Base-by-base conservation (phyloP, 2,329 filamentous ascomycete genomes). In the Pseudocercospora pini-densiflorae region DNA sequence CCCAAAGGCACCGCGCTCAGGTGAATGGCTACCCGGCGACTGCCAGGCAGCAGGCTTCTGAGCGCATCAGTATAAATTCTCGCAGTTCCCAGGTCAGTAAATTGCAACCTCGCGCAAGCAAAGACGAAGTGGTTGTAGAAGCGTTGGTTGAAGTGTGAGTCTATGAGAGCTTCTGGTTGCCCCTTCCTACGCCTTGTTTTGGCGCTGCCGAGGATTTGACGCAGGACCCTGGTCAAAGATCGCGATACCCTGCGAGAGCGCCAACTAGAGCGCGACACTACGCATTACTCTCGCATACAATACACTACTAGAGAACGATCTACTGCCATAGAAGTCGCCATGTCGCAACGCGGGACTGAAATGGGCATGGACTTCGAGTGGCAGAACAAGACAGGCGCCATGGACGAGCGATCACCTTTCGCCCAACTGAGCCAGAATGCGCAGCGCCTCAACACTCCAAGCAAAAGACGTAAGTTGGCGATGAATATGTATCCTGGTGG, bases 321-420 rank as follows among this genome's bases (percentile, higher is more conserved):
- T 29, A 31, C 23, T 6, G 31, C 51, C 51, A 27, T 29, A 43
- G 16, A 43, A 43, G 59, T 40, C 61, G 72, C 62, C 33, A 77
- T 77, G 75, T 73, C 73, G 24, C 74, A 76, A 54, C 80, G 81
- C 60, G 75, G 75, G 43, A 78, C 82, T 58, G 80, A 80, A 55
- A 79, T 75, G 73, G 83, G 82, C 62, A 87, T 87, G 85, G 85
- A 87, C 75, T 87, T 84, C 75, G 80, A 85, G 71, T 87, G 79
- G 71, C 75, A 83, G 62, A 85, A 85, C 69, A 73, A 77, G 31
- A 79, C 74, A 2, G 83, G 82, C 23, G 81, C 81, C 4, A 69
- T 83, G 2, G 82, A 85, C 72, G 73, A 74, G 29, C 77, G 76
- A 58, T 86, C 84, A 45, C 83, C 84, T 1, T 86, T 85, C 67